Conservation (phyloP, 2,329 filamentous ascomycete species). For the Trichophyton equinum region DNA sequence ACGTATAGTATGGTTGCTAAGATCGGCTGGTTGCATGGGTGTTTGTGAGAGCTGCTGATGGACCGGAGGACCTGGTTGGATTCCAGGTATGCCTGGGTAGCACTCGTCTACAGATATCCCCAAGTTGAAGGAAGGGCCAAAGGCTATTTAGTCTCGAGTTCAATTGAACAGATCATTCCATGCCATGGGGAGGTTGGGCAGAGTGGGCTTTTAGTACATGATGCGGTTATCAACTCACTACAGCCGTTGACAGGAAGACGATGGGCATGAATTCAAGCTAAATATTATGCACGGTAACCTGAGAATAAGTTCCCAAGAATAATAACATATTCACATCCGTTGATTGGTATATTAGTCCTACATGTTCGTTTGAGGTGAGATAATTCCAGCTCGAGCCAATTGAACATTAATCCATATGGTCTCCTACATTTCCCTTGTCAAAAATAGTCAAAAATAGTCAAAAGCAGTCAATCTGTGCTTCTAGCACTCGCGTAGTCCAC, state of each 20-base stretch:
- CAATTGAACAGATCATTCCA: neutral
- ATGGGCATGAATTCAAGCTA: no score
- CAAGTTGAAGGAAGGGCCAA: neutral
- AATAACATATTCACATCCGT: neutral
- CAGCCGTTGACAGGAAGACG: no score
- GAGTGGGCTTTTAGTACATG: neutral
- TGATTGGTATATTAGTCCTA: neutral
- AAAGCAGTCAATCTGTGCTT: neutral
- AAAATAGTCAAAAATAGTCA: neutral
- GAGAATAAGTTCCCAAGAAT: neutral
- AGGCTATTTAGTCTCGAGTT: neutral
- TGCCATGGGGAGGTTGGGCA: neutral
- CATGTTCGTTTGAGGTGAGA: neutral
- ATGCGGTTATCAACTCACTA: neutral
- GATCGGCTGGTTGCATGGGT: neutral
- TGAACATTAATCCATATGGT: neutral
- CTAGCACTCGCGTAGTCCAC: neutral
- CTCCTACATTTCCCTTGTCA: neutral
- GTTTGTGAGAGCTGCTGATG: neutral
- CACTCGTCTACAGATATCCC: no score
- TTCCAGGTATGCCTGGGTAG: no score
- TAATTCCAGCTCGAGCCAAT: neutral
- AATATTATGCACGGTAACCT: neutral
- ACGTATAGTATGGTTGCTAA: neutral
- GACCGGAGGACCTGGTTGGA: neutral